Evolutionary conservation across 805 yeast species (phyloP).

Genomic region (Candida sakaeoensis): DNA sequence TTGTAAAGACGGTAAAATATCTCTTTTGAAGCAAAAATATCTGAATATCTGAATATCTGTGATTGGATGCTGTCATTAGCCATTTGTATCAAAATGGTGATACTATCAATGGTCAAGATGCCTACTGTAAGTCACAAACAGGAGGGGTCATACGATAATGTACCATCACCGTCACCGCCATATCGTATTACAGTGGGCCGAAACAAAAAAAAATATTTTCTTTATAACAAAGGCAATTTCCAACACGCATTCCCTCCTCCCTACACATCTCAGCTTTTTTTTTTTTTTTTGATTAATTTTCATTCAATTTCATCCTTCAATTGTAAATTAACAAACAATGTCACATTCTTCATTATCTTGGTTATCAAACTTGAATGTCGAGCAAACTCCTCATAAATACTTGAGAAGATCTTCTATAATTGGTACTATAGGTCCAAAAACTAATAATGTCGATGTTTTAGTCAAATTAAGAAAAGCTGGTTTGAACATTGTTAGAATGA

Average conservation of each 20-base stretch:
- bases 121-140: too few species aligned
- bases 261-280: not conserved
- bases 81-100: too few species aligned
- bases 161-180: not conserved
- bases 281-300: not conserved
- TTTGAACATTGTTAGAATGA: slow-evolving; percentile 96
- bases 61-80: too few species aligned
- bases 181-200: slow-evolving; percentile 6
- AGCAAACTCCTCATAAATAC: slow-evolving; percentile 70
- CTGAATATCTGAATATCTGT: too few species aligned
- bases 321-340: slow-evolving; percentile 19
- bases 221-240: not conserved
- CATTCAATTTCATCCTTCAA: not conserved
- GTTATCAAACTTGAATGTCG: slow-evolving; percentile 75
- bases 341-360: slow-evolving; percentile 60
- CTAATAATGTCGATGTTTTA: slow-evolving; percentile 83
- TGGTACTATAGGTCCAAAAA: slow-evolving; percentile 98
- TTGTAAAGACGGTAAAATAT: too few species aligned
- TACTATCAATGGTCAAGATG: too few species aligned
- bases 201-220: not conserved
- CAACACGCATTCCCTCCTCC: not conserved
- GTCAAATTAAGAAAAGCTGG: slow-evolving; percentile 94
- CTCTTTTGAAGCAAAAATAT: too few species aligned
- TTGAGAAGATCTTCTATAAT: slow-evolving; percentile 94
- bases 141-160: not conserved